phyloP scores from a whole-genome alignment of 1,284 basidiomycete genomes.

The Naganishia sp. region DNA sequence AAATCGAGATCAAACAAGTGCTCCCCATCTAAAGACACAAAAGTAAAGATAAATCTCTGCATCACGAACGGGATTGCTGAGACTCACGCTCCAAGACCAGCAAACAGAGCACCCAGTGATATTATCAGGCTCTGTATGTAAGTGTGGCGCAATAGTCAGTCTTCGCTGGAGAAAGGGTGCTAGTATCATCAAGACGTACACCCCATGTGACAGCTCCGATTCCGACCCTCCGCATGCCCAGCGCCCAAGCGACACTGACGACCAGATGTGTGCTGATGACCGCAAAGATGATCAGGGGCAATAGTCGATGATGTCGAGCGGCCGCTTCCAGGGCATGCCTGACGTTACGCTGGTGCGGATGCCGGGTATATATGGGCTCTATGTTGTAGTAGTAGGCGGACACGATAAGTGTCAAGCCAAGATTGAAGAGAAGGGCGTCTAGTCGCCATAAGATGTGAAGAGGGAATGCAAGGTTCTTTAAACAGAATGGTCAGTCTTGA shows the following conservation, averaged over 20 bases:
- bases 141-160: not conserved
- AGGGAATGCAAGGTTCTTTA: constrained; percentile 50
- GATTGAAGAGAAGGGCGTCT: constrained; percentile 53
- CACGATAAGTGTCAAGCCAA: constrained; percentile 53
- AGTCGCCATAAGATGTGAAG: constrained; percentile 53
- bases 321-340: not conserved
- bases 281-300: constrained; percentile 45
- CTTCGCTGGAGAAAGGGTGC: not conserved
- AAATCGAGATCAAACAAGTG: constrained; percentile 42
- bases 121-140: constrained; percentile 49
- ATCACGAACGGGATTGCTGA: not conserved
- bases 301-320: constrained; percentile 36
- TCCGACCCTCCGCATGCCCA: constrained; percentile 47
- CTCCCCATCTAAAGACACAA: constrained; percentile 45
- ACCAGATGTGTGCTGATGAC: constrained; percentile 44
- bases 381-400: constrained; percentile 52
- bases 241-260: constrained; percentile 49
- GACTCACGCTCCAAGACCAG: constrained; percentile 45
- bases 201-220: constrained; percentile 54
- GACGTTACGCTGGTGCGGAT: constrained; percentile 27
- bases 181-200: constrained; percentile 41
- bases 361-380: constrained; percentile 44
- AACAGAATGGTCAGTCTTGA: too few relatives aligned
- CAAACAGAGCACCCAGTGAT: constrained; percentile 51
- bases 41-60: not conserved